Evolutionary conservation across 805 yeast genomes (phyloP), one percentile per base, ranked within the genome.

Genomic region (Kodamaea kakaduensis): DNA sequence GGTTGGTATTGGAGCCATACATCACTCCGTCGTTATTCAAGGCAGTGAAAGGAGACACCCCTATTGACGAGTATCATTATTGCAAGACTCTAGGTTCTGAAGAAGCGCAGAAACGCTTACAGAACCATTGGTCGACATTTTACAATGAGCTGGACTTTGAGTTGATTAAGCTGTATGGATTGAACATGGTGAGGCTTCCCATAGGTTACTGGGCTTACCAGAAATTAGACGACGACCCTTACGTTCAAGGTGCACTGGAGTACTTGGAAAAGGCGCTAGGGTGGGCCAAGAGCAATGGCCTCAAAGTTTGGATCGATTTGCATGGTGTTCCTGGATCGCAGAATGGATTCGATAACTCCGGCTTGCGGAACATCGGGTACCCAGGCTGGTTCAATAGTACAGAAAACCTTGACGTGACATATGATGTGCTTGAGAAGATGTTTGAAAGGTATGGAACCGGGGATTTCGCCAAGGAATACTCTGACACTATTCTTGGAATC

Each of bases 311-410:
- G 81, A 60, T 85, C 34, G 94, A 85, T 51, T 58, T 85, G 36
- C 95, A 85, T 48, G 88, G 93, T 9, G 80, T 73, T 8, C 93
- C 94, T 5, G 93, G 90, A 1, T 80, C 89, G 1, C 94, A 85
- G 51, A 85, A 85, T 55, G 94, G 94, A 9, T 84, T 84, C 64
- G 90, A 84, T 50, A 85, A 84, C 48, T 78, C 86, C 6, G 95
- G 95, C 1, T 58, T 71, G 18, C 66, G 88, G 50, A 77, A 54
- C 34, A 46, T 57, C 5, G 61, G 58, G 2, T 53, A 54, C 41
- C 64, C 65, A 10, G 64, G 63, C 14, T 58, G 64, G 64, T 58
- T 54, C 43, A 58, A 58, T 35, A 25, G 39, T 6, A 54, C 63
- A 1, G 54, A 45, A 19, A 46, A 60, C 38, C 40, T 58, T 2